These are phyloP conservation scores for Auriscalpium vulgare DNA, from an alignment of 768 basidiomycete species.

Conservation along the genomic window DNA sequence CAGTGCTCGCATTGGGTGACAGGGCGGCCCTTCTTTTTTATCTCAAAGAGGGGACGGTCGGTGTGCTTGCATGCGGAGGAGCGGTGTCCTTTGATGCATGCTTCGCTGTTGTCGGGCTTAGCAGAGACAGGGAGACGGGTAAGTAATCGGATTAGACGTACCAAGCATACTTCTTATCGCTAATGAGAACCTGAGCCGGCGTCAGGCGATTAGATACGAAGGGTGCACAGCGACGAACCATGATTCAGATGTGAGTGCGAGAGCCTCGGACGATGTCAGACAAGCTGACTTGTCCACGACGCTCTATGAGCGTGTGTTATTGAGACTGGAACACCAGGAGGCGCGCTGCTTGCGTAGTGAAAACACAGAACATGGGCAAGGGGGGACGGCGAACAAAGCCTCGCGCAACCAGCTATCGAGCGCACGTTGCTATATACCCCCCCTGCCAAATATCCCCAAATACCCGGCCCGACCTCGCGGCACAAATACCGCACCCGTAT, in stretches of 20 bases:
- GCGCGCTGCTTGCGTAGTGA: conserved; percentile 6
- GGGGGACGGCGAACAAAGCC: conserved; percentile 4
- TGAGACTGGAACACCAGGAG: conserved; percentile 13
- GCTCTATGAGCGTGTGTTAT: conserved; percentile 18
- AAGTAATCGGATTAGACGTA: conserved; percentile 26
- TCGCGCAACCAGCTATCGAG: background rate
- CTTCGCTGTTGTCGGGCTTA: conserved; percentile 47
- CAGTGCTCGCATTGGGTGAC: conserved; percentile 86
- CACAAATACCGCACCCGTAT: too few species aligned
- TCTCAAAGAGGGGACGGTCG: conserved; percentile 85
- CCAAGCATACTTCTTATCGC: conserved; percentile 73
- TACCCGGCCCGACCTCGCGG: background rate
- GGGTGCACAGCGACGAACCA: background rate
- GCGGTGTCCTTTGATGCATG: conserved; percentile 92
- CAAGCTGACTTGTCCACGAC: conserved; percentile 14
- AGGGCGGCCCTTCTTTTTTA: conserved; percentile 90
- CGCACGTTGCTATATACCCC: conserved; percentile 13
- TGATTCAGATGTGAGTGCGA: conserved; percentile 1
- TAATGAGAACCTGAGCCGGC: conserved; percentile 52
- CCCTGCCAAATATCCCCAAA: conserved; percentile 10
- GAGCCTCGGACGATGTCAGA: too few species aligned
- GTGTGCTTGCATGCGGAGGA: conserved; percentile 84
- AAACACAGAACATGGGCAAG: conserved; percentile 16
- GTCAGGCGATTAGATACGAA: background rate
- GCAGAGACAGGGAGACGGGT: background rate